phyloP scores from a whole-genome alignment of 768 basidiomycete species.

The Rubroboletus pulcherrimus region DNA sequence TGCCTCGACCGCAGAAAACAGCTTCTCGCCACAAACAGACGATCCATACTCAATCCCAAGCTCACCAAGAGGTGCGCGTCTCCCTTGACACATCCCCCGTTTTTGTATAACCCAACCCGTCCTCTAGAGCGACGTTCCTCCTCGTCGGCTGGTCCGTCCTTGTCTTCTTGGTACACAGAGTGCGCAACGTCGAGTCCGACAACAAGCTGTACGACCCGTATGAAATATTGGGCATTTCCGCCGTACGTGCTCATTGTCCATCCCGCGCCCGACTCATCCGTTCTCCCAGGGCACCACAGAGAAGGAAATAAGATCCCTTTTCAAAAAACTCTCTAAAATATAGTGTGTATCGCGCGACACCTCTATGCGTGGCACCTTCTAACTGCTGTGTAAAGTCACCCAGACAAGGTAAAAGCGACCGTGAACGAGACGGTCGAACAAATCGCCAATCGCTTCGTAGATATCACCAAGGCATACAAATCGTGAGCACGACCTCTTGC shows the following conservation, averaged over 20 bases:
- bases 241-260: conserved; percentile 32
- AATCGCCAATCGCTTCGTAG: conserved; percentile 83
- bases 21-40: conserved; percentile 39
- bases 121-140: conserved; percentile 55
- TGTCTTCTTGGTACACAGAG: conserved; percentile 63
- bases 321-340: conserved; percentile 83
- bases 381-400: conserved; percentile 58
- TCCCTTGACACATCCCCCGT: background rate
- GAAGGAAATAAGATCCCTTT: conserved; percentile 94
- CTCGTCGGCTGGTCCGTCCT: conserved; percentile 72
- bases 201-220: conserved; percentile 89
- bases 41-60: conserved; percentile 46
- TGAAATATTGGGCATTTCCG: conserved; percentile 78
- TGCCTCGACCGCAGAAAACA: conserved; percentile 55
- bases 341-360: conserved; percentile 50
- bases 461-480: conserved; percentile 98
- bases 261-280: background rate
- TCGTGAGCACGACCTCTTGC: conserved; percentile 45
- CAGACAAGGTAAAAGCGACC: conserved; percentile 88
- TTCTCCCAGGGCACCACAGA: conserved; percentile 56
- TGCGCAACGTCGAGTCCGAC: conserved; percentile 50
- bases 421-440: conserved; percentile 83
- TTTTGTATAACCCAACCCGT: background rate
- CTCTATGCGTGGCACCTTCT: background rate
- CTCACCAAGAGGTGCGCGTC: conserved; percentile 47